Base-by-base conservation (phyloP, 2,329 filamentous ascomycete genomes). In the Hortaea werneckii region DNA sequence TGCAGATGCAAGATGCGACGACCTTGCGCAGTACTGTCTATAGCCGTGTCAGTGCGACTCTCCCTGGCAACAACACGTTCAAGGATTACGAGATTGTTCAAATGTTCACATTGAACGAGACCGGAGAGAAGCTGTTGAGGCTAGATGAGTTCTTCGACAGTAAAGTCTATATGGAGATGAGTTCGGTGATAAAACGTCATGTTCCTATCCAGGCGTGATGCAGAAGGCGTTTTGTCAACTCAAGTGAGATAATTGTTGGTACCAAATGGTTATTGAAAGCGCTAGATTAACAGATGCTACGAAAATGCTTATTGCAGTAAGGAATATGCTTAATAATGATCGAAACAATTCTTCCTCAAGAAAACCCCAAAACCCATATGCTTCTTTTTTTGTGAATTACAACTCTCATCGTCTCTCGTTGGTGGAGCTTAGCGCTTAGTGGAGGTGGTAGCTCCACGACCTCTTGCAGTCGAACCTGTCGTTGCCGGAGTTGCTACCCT, bases 381-480 rank as follows among this genome's bases (percentile, higher is more conserved):
- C 4, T 20, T 20, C 20, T 20, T 20, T 20, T 20, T 20, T 20
- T 2, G 20, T 20, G 20, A 20, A 20, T 20, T 20, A 20, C 20
- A 20, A 20, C 20, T 20, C 20, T 20, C 20, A 20, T 20, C 20
- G 20, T 20, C 20, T 20, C 20, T 20, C 20, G 20, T 20, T 20
- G 20, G 20, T 20, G 20, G 20, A 20, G 20, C 20, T 20, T 20
- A 2, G 20, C 20, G 20, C 32, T n/a, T 35, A 35, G 32, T 9
- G 32, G n/a, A 35, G 32, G 9, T 35, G 9, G 32, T 35, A 59
- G 27, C 47, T 53, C 53, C 52, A 58, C 26, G 46, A 51, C 48
- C 53, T 49, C 45, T 51, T 50, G 44, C 51, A 53, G 40, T 52
- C 49, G 43, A 51, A 59, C 32, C 40, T 40, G 42, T 56, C 52